Conservation (phyloP, 2,329 filamentous ascomycete species). For the Epichloe sylvatica region DNA sequence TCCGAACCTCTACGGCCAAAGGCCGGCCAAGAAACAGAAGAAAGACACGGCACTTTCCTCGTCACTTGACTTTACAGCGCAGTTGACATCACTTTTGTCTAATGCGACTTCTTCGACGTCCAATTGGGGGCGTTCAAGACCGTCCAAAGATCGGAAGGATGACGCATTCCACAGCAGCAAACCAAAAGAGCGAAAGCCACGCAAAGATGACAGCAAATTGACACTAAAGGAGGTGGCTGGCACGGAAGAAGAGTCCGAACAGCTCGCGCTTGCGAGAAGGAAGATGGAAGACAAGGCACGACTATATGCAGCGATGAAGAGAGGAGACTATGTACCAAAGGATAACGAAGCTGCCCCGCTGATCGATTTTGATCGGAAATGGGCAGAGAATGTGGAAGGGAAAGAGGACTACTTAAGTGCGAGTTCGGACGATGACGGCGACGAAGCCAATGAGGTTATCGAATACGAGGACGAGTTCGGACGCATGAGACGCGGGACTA, state of each 20-base stretch:
- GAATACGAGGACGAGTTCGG: conserved; percentile 91
- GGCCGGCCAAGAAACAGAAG: conserved; percentile 52
- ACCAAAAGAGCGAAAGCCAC: conserved; percentile 11
- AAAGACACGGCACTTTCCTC: conserved; percentile 58
- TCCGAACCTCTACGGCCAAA: conserved; percentile 62
- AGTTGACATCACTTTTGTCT: conserved; percentile 69
- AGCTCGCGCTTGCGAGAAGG: conserved; percentile 57
- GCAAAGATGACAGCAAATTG: conserved; percentile 39
- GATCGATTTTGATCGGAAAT: conserved; percentile 93
- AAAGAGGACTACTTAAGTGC: conserved; percentile 45
- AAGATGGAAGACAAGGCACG: conserved; percentile 85
- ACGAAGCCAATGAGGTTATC: conserved; percentile 48
- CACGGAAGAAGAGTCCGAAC: conserved; percentile 49
- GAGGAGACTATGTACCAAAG: conserved; percentile 64
- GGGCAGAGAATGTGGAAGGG: conserved; percentile 56
- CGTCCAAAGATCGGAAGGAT: conserved; percentile 29
- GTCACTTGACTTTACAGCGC: conserved; percentile 74
- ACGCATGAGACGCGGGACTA: conserved; percentile 60
- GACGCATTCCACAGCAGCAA: conserved; percentile 30
- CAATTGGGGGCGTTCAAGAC: conserved; percentile 29
- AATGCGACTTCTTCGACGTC: conserved; percentile 29
- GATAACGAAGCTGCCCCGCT: conserved; percentile 53
- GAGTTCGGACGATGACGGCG: conserved; percentile 25
- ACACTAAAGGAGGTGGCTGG: conserved; percentile 38
- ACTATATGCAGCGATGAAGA: conserved; percentile 78